A percentile compares a stretch with the other conserved stretches of the same genome.
Evolutionary conservation across 1,284 basidiomycete genomes (phyloP).

Genomic region (Gymnopus androsaceus): DNA sequence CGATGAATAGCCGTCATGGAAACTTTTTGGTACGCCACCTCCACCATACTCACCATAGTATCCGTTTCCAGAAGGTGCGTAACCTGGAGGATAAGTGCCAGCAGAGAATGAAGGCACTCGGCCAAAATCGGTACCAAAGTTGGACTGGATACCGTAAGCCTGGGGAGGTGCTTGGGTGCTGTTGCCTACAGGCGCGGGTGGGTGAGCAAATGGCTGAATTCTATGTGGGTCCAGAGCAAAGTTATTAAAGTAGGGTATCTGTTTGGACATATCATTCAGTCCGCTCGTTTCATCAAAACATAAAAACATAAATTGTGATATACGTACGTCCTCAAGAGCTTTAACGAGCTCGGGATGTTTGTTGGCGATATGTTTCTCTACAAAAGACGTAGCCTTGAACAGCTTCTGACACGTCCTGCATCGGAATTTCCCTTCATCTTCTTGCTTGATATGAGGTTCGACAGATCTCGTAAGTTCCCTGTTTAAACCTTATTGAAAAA

Average conservation of each 20-base stretch:
- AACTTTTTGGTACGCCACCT: conserved; percentile 35
- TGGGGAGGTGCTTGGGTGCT: conserved; percentile 69
- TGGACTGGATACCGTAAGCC: conserved; percentile 73
- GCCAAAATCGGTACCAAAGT: conserved; percentile 47
- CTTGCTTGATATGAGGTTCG: conserved; percentile 84
- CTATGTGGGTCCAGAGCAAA: conserved; percentile 92
- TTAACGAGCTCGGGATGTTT: conserved; percentile 85
- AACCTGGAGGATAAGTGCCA: conserved; percentile 25
- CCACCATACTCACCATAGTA: conserved; percentile 35
- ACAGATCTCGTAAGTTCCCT: conserved; percentile 82
- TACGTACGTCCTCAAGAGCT: conserved; percentile 77
- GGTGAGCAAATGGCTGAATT: conserved; percentile 82
- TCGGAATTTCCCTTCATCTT: conserved; percentile 93
- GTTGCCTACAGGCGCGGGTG: conserved; percentile 63
- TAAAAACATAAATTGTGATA: conserved; percentile 17
- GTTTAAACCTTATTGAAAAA: conserved; percentile 17
- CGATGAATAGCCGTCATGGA: conserved; percentile 32
- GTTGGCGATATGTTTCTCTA: conserved; percentile 91
- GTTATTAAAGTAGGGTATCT: conserved; percentile 90
- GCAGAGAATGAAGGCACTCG: conserved; percentile 37
- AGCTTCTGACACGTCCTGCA: conserved; percentile 94
- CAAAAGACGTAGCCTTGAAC: conserved; percentile 93
- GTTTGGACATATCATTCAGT: conserved; percentile 21
- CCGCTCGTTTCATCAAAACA: conserved; percentile 15
- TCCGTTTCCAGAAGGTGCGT: conserved; percentile 24